Percentiles rank a stretch among this genome's conserved stretches.
Evolutionary conservation across 2,329 filamentous ascomycete genomes (phyloP).

Genomic region (Aspergillus awamori): DNA sequence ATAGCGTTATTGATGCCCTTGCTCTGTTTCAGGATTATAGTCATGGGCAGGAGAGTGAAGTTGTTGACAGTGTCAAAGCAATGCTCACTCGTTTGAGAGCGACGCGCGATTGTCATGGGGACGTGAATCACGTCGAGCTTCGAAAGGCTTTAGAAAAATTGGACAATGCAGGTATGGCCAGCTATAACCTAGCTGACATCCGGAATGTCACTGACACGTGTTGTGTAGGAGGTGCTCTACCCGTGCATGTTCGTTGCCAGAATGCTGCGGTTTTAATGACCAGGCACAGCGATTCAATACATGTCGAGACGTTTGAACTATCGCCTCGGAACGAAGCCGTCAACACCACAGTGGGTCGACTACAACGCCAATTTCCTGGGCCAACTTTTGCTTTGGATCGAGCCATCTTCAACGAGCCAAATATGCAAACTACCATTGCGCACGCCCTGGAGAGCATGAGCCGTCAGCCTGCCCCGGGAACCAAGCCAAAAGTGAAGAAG

Average conservation of each 20-base stretch:
- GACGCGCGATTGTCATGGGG: slow-evolving; percentile 14
- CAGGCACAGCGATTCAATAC: slow-evolving; percentile 14
- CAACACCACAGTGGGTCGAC: slow-evolving; percentile 42
- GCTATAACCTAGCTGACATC: slow-evolving; percentile 1
- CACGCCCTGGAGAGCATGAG: slow-evolving; percentile 41
- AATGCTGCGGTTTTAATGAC: slow-evolving; percentile 53
- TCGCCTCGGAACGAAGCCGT: slow-evolving; percentile 45
- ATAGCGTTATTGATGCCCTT: slow-evolving; percentile 23
- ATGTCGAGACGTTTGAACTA: slow-evolving; percentile 52
- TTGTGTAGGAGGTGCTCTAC: slow-evolving; percentile 30
- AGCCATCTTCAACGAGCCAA: slow-evolving; percentile 24
- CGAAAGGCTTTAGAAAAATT: slow-evolving; percentile 11
- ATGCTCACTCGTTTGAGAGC: slow-evolving; percentile 21
- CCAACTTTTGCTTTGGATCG: slow-evolving; percentile 37
- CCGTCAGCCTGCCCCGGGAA: slow-evolving; percentile 36
- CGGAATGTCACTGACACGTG: slow-evolving; percentile 5
- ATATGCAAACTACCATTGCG: slow-evolving; percentile 33
- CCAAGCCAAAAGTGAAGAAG: slow-evolving; percentile 45
- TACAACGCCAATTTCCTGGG: slow-evolving; percentile 52
- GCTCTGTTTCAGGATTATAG: slow-evolving; percentile 21
- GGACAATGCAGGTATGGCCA: slow-evolving; percentile 12
- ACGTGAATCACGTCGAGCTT: slow-evolving; percentile 17
- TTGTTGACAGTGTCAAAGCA: slow-evolving; percentile 12
- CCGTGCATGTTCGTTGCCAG: slow-evolving; percentile 49
- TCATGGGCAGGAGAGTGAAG: slow-evolving; percentile 4